Evolutionary conservation across 1,284 basidiomycete genomes (phyloP).

Genomic region (Pisolithus thermaeus): DNA sequence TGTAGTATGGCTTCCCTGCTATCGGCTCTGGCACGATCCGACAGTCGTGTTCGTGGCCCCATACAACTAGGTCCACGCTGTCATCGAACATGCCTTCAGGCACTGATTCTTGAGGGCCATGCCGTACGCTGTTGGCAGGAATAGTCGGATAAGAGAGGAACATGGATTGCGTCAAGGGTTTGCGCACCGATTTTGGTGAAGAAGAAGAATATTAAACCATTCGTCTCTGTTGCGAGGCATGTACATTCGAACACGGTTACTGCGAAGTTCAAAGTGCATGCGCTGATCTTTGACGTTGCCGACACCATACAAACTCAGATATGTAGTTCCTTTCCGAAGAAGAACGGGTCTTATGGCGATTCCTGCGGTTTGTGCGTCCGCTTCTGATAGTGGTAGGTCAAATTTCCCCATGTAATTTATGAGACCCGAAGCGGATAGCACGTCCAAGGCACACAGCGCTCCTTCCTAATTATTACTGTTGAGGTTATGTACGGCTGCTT

Average conservation of each 20-base stretch:
- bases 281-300: conserved; percentile 96
- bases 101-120: conserved; percentile 88
- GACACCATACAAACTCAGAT: conserved; percentile 89
- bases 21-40: conserved; percentile 88
- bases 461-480: conserved; percentile 61
- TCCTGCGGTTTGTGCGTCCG: conserved; percentile 64
- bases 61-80: conserved; percentile 88
- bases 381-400: conserved; percentile 59
- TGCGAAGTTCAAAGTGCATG: conserved; percentile 93
- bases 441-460: conserved; percentile 90
- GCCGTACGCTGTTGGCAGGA: conserved; percentile 65
- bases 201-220: conserved; percentile 93
- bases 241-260: conserved; percentile 93
- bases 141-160: conserved; percentile 7
- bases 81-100: conserved; percentile 98
- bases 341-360: conserved; percentile 89
- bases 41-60: conserved; percentile 99
- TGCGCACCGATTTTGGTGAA: conserved; percentile 93
- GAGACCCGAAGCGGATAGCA: conserved; percentile 90
- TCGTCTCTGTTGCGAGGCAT: conserved; percentile 85
- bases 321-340: conserved; percentile 82
- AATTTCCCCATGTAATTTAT: conserved; percentile 98
- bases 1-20: conserved; percentile 86
- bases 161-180: background rate
- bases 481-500: background rate